phyloP scores from a whole-genome alignment of 2,329 filamentous ascomycete genomes.

The Talaromyces sp. region DNA sequence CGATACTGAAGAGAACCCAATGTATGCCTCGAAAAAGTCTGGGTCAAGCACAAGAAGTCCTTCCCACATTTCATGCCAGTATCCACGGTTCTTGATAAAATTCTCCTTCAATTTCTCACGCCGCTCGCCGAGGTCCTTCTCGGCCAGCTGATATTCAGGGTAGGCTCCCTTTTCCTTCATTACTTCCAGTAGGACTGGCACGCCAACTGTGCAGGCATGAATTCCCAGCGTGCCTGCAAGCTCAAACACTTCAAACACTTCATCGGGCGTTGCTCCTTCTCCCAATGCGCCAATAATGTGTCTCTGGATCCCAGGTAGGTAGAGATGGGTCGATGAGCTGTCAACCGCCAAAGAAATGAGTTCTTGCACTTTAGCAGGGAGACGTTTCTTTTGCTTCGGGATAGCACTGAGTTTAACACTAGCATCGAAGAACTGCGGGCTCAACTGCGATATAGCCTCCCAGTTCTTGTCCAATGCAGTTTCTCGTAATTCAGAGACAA shows the following conservation, averaged over 20 bases:
- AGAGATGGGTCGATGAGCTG: conserved; percentile 42
- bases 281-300: conserved; percentile 37
- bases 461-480: too few species aligned
- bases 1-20: conserved; percentile 45
- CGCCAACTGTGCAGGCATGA: conserved; percentile 46
- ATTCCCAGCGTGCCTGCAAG: conserved; percentile 44
- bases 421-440: too few species aligned
- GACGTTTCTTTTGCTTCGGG: too few species aligned
- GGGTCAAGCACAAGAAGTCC: conserved; percentile 31
- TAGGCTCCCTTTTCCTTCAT: conserved; percentile 30
- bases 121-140: conserved; percentile 31
- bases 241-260: conserved; percentile 44
- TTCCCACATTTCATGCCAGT: conserved; percentile 38
- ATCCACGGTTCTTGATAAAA: conserved; percentile 43
- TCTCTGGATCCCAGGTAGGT: conserved; percentile 38
- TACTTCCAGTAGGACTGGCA: conserved; percentile 44
- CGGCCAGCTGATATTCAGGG: conserved; percentile 17
- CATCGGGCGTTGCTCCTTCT: conserved; percentile 37
- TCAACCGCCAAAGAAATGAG: conserved; percentile 30
- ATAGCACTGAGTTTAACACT: too few species aligned
- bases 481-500: too few species aligned
- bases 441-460: too few species aligned
- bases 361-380: background rate
- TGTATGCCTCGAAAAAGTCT: conserved; percentile 46
- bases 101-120: conserved; percentile 37